These are phyloP conservation scores for Collybia sp. DNA, from an alignment of 768 basidiomycete species.

Conservation along the genomic window DNA sequence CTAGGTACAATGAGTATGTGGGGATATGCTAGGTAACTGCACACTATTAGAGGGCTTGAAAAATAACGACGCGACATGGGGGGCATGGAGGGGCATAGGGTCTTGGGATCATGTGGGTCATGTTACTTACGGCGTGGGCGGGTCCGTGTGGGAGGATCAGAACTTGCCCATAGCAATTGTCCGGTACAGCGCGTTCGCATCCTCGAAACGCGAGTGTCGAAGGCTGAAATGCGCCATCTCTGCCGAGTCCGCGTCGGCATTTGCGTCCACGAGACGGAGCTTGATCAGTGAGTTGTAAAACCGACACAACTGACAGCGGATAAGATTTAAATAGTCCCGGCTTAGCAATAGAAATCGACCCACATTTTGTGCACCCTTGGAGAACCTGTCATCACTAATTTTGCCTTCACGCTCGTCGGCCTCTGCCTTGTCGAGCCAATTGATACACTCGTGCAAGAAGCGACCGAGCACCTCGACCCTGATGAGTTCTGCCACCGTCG, in stretches of 20 bases:
- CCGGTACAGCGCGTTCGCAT: slow-evolving; percentile 72
- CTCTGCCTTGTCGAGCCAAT: slow-evolving; percentile 68
- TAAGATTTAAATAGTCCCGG: slow-evolving; percentile 1
- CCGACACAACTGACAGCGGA: slow-evolving; percentile 55
- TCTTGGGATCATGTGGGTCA: slow-evolving; percentile 19
- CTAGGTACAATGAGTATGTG: neutral
- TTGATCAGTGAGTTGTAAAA: slow-evolving; percentile 74
- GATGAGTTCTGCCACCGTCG: slow-evolving; percentile 62
- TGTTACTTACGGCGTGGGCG: neutral
- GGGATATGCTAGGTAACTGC: too few species aligned
- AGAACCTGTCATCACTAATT: slow-evolving; percentile 68
- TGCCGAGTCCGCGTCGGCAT: slow-evolving; percentile 62
- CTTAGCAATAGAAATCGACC: slow-evolving; percentile 16
- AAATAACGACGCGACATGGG: too few species aligned
- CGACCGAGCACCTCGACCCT: slow-evolving; percentile 62
- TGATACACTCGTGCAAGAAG: slow-evolving; percentile 67
- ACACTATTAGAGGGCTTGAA: too few species aligned
- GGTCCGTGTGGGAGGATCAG: slow-evolving; percentile 12
- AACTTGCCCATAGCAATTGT: slow-evolving; percentile 45
- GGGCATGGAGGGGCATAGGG: too few species aligned
- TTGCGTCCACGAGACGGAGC: slow-evolving; percentile 55
- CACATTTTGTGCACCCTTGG: slow-evolving; percentile 70
- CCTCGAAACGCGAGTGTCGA: slow-evolving; percentile 68
- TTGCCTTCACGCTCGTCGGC: slow-evolving; percentile 63
- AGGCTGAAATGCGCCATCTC: slow-evolving; percentile 80